phyloP scores from a whole-genome alignment of 768 basidiomycete genomes.

The Solioccasus polychromus region DNA sequence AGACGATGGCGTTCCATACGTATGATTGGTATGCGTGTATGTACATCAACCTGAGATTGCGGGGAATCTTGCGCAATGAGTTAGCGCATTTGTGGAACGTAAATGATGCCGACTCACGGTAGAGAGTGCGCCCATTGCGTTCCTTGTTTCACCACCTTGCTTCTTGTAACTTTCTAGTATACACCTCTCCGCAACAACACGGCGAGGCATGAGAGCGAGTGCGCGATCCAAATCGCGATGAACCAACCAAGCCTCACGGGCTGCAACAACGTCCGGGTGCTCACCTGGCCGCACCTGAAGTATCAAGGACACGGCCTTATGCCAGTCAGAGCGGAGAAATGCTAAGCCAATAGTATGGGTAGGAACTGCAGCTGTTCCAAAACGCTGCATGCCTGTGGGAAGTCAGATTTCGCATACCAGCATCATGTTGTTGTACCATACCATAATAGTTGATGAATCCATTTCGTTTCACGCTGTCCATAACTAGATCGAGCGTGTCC shows the following conservation, averaged over 20 bases:
- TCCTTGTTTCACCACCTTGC: conserved; percentile 71
- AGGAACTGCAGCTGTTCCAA: conserved; percentile 94
- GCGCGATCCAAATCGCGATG: conserved; percentile 80
- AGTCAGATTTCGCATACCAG: conserved; percentile 4
- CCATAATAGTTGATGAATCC: conserved; percentile 99
- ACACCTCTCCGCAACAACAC: conserved; percentile 91
- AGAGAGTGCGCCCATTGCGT: conserved; percentile 84
- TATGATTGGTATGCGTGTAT: conserved; percentile 99
- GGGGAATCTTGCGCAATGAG: conserved; percentile 69
- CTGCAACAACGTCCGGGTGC: conserved; percentile 84
- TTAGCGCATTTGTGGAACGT: not conserved
- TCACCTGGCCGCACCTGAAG: conserved; percentile 84
- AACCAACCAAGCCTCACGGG: conserved; percentile 85
- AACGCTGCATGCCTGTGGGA: conserved; percentile 89
- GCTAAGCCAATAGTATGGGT: conserved; percentile 94
- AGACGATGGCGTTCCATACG: conserved; percentile 96
- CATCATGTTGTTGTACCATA: conserved; percentile 27
- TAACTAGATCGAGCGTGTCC: conserved; percentile 68
- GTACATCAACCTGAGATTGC: conserved; percentile 95
- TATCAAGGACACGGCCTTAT: conserved; percentile 78
- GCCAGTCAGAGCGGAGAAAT: conserved; percentile 87
- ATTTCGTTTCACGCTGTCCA: conserved; percentile 72
- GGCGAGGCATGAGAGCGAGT: conserved; percentile 79
- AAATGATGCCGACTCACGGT: conserved; percentile 48
- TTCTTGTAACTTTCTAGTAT: conserved; percentile 89